Percentiles rank a stretch among this genome's conserved stretches.
These are phyloP conservation scores for Mrakia blollopis DNA, from an alignment of 768 basidiomycete genomes.

Conservation along the genomic window DNA sequence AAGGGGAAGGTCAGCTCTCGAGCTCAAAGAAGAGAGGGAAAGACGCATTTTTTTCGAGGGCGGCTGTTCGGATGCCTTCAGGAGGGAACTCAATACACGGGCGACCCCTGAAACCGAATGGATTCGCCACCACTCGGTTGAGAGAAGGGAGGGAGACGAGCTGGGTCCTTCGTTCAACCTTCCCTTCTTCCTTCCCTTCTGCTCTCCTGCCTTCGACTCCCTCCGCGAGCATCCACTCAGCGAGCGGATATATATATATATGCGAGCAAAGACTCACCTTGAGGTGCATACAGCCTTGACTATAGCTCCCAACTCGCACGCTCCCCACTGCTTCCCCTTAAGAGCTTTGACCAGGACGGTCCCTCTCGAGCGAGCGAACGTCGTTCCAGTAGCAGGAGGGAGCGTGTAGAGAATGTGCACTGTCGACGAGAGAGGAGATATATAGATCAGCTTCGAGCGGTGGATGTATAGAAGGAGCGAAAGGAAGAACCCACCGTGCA, in stretches of 20 bases:
- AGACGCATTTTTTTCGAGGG: not conserved
- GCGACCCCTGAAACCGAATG: too few species aligned
- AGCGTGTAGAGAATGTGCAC: constrained; percentile 27
- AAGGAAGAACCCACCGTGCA: not conserved
- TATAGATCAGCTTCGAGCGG: not conserved
- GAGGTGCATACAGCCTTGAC: constrained; percentile 23
- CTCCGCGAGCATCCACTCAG: not conserved
- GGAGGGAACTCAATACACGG: too few species aligned
- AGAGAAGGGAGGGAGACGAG: not conserved
- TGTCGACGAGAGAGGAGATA: not conserved
- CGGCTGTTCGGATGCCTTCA: not conserved
- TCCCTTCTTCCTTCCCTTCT: too few species aligned
- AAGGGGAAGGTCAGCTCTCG: too few species aligned
- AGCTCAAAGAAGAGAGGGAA: not conserved
- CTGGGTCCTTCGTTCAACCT: too few species aligned
- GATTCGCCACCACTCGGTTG: too few species aligned
- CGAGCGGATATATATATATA: too few species aligned
- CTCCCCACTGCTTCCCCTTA: constrained; percentile 13
- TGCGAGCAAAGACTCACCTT: constrained; percentile 9
- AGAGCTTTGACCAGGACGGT: constrained; percentile 19
- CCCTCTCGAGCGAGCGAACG: constrained; percentile 17
- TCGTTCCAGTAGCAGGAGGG: constrained; percentile 12
- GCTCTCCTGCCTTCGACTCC: not conserved
- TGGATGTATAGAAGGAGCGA: not conserved
- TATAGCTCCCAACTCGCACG: constrained; percentile 20